Base-by-base conservation (phyloP, 495 filamentous ascomycete genomes). In the Penicillium robsamsonii region DNA sequence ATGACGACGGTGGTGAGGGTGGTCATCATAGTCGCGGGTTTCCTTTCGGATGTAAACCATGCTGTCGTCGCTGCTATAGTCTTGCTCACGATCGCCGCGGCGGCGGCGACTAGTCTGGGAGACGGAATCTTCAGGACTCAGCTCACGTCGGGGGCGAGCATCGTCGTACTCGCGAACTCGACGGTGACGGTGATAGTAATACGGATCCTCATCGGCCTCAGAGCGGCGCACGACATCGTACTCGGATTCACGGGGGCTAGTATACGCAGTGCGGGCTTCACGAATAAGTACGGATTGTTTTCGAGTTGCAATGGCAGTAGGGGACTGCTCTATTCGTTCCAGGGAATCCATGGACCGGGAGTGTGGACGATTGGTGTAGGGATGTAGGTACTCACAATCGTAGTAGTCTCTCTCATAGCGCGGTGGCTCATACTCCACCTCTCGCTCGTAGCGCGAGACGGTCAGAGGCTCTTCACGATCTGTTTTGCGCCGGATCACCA, bases 261-360 rank as follows among this genome's bases (percentile, higher is more conserved):
- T 64, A 48, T 92, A 83, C 55, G 90, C 76, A 8, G 84, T 76
- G 46, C 82, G 85, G n/a, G 86, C 84, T 76, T 92, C 85, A 66
- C 88, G 82, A 57, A 91, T 79, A 62, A 91, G 87, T 73, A 92
- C 83, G 65, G 82, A 82, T 62, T 89, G 85, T 62, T 90, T 82
- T 59, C 82, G 87, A 69, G 92, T 87, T 63, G 90, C 75, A 60
- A 88, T 85, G 50, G 78, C 75, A 35, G 38, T 1, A 76, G 15
- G 71, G 42, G 79, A 22, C 6, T 27, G 77, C 25, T 83, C 76
- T 13, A 78, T 78, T 15, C 76, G 74, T n/a, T 74, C 71, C 70
- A 83, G 87, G 70, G 86, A 85, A 53, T 92, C 89, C 43, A 82
- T 82, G 54, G 87, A 84, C 63, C 82, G 82, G 67, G 82, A 79